Base-by-base conservation (phyloP, 257 asterid species). In the Petunia axillaris region DNA sequence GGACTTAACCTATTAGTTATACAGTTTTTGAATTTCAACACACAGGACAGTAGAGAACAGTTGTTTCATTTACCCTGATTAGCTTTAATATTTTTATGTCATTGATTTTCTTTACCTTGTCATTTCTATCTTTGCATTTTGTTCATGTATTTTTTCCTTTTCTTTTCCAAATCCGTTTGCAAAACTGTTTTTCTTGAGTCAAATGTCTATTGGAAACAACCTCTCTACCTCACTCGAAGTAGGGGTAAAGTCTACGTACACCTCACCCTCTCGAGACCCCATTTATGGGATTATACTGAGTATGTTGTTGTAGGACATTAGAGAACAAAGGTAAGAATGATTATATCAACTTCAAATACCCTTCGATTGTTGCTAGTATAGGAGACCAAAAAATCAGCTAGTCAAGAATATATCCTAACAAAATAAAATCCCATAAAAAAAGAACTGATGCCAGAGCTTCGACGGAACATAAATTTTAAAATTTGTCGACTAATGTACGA, bases 311-410 rank as follows among this genome's bases (percentile, higher is more conserved):
- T 37, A 7, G n/a, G 38, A n/a, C n/a, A 67, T 14, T 67, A 67
- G 75, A 43, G 15, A 67, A 43, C 55, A 43, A 67, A 67, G 39
- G 8, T 43, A 39, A 67, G 54, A 67, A 43, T n/a, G 75, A 67
- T 43, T 16, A 67, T 43, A 67, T 67, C 54, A 67, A 67, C 15
- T 67, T 6, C 15, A 41, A 3, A 43, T 67, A 67, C 16, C 75
- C 75, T n/a, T 43, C 75, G 43, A 41, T 67, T 39, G 74, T 40
- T 39, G 74, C 74, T 65, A 52, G 75, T n/a, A 16, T 67, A 67
- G 75, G 16, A 10, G 70, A 64, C n/a, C 39, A 67, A 67, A 4
- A 15, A 43, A n/a, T 35, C 39, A 67, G 43, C 39, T 43, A 67
- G 75, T 43, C 15, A 67, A 67, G 55, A 73, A 50, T 13, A 13